A percentile compares a stretch with the other conserved stretches of the same genome.
These are phyloP conservation scores for Amylocystis lapponica DNA, from an alignment of 768 basidiomycete species.

Conservation along the genomic window DNA sequence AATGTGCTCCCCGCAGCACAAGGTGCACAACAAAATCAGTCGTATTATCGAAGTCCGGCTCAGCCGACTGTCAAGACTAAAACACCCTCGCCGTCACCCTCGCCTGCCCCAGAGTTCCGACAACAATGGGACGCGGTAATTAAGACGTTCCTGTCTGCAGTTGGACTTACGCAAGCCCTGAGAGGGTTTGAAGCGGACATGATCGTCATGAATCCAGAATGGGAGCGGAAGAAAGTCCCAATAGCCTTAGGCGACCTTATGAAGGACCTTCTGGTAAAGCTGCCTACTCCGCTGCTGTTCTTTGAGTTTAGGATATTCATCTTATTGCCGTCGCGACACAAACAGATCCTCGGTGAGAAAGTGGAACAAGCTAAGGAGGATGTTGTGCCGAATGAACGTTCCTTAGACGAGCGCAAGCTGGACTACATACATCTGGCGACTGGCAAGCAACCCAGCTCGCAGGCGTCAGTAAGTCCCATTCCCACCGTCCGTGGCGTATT, in stretches of 20 bases:
- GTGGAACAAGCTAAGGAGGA: slow-evolving; percentile 21
- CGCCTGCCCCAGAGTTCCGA: slow-evolving; percentile 40
- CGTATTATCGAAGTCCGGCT: neutral
- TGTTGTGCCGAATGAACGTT: slow-evolving; percentile 19
- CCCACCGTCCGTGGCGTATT: slow-evolving; percentile 1
- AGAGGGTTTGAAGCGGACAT: slow-evolving; percentile 67
- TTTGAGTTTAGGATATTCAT: too few species aligned
- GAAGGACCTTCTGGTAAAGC: slow-evolving; percentile 45
- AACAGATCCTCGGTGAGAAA: slow-evolving; percentile 4
- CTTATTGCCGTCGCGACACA: neutral
- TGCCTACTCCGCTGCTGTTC: too few species aligned
- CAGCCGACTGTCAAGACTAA: slow-evolving; percentile 10
- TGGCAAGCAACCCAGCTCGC: slow-evolving; percentile 44
- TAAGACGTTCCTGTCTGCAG: slow-evolving; percentile 44
- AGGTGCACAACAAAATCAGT: neutral
- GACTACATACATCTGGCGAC: slow-evolving; percentile 50
- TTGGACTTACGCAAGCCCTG: slow-evolving; percentile 53
- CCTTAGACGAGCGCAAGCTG: slow-evolving; percentile 65
- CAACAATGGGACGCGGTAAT: slow-evolving; percentile 60
- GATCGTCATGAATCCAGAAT: slow-evolving; percentile 59
- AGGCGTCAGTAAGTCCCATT: slow-evolving; percentile 47
- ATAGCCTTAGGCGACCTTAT: slow-evolving; percentile 48
- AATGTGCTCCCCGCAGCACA: slow-evolving; percentile 1
- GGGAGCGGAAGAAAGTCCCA: slow-evolving; percentile 55
- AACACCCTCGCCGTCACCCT: slow-evolving; percentile 21